Percentiles rank a stretch among this genome's conserved stretches.
These are phyloP conservation scores for Datisca glomerata DNA, from an alignment of 306 rosid species.

Conservation along the genomic window DNA sequence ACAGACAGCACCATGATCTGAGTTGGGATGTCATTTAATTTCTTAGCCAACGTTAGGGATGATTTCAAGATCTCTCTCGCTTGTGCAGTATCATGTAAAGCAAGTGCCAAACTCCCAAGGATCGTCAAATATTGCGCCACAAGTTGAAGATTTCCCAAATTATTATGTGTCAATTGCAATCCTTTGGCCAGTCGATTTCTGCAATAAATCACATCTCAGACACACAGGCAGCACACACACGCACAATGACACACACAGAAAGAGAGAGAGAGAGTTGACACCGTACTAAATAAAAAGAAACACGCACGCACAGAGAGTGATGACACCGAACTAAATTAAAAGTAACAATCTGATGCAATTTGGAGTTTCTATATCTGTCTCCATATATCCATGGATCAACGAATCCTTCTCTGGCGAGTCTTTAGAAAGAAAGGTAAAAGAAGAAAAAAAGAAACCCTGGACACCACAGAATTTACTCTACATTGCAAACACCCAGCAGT, in stretches of 20 bases:
- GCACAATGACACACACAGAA: too few relatives aligned
- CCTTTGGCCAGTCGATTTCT: conserved; percentile 94
- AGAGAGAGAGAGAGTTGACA: too few relatives aligned
- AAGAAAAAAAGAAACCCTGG: not conserved
- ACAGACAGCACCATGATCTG: conserved; percentile 95
- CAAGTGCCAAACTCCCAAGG: conserved; percentile 91
- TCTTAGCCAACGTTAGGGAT: conserved; percentile 90
- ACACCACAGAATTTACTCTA: not conserved
- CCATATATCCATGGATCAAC: too few relatives aligned
- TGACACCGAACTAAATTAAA: too few relatives aligned
- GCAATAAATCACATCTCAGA: conserved; percentile 7
- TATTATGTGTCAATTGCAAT: conserved; percentile 76
- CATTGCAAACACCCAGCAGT: too few relatives aligned
- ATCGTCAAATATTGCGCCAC: conserved; percentile 88
- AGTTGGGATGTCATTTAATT: conserved; percentile 85
- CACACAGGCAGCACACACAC: too few relatives aligned
- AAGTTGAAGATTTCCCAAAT: conserved; percentile 94
- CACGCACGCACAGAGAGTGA: too few relatives aligned
- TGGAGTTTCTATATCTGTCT: too few relatives aligned
- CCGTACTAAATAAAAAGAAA: too few relatives aligned
- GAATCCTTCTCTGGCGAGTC: too few relatives aligned
- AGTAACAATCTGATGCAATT: too few relatives aligned
- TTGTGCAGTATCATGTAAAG: conserved; percentile 70
- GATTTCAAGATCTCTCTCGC: conserved; percentile 96
- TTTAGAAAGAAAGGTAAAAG: not conserved